phyloP scores from a whole-genome alignment of 306 rosid genomes.

The Glycine latifolia region DNA sequence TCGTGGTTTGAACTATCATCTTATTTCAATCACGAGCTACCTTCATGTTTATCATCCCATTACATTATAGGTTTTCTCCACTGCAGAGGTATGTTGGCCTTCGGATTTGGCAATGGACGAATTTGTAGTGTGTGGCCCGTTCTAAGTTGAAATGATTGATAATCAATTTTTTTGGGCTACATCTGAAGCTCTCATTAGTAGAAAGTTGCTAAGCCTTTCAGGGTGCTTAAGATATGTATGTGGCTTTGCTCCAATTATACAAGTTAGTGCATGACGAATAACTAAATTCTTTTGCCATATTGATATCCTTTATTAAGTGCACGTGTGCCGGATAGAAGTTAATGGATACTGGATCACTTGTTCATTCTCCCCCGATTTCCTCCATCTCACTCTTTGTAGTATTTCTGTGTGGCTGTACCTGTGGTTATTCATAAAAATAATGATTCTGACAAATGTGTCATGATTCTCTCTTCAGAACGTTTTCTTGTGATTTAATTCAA shows the following conservation, averaged over 20 bases:
- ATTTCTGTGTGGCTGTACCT: constrained; percentile 34
- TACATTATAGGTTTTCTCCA: constrained; percentile 28
- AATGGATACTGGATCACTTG: constrained; percentile 40
- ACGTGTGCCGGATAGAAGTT: constrained; percentile 2
- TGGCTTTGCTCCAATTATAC: constrained; percentile 47
- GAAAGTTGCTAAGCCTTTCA: constrained; percentile 26
- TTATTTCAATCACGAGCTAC: constrained; percentile 17
- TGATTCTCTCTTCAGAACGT: constrained; percentile 6
- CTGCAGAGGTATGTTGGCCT: constrained; percentile 46
- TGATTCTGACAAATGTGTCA: constrained; percentile 36
- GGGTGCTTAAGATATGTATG: constrained; percentile 39
- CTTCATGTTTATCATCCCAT: constrained; percentile 7
- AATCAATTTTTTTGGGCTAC: constrained; percentile 41
- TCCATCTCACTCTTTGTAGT: background rate
- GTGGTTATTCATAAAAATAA: constrained; percentile 32
- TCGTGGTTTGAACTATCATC: constrained; percentile 46
- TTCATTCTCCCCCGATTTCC: constrained; percentile 33
- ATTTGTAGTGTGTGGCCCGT: constrained; percentile 30
- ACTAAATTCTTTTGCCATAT: constrained; percentile 35
- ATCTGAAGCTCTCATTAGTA: constrained; percentile 46
- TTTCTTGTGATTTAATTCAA: constrained; percentile 35
- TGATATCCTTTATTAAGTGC: constrained; percentile 35
- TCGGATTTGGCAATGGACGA: constrained; percentile 40
- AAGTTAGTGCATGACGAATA: constrained; percentile 49
- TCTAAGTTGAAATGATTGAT: constrained; percentile 34